These are phyloP conservation scores for Aspergillus amoenus DNA, from an alignment of 2,329 filamentous ascomycete species.

Conservation along the genomic window DNA sequence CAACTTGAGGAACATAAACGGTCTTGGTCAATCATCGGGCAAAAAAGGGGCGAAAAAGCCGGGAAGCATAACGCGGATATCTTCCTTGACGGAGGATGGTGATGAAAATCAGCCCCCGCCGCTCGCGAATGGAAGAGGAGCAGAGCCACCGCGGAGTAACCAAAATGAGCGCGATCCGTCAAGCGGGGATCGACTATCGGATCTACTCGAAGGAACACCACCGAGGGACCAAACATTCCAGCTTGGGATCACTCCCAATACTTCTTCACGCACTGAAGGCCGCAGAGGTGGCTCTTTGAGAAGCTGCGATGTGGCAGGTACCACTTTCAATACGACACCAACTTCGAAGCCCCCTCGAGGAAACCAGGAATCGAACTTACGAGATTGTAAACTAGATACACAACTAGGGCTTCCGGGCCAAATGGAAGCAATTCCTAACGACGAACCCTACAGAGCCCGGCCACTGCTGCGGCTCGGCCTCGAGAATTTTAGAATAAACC, in stretches of 20 bases:
- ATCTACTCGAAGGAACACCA: constrained; percentile 32
- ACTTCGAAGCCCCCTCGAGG: not conserved
- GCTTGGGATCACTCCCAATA: not conserved
- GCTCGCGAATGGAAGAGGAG: not conserved
- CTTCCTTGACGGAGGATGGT: constrained; percentile 52
- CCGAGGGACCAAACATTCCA: constrained; percentile 23
- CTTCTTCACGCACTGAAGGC: constrained; percentile 4
- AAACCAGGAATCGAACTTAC: not conserved
- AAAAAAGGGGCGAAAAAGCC: constrained; percentile 40
- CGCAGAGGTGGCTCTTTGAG: not conserved
- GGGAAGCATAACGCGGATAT: constrained; percentile 38
- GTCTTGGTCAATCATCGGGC: constrained; percentile 9
- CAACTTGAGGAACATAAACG: constrained; percentile 20
- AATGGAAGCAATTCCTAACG: constrained; percentile 23
- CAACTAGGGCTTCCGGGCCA: not conserved
- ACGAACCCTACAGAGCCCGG: constrained; percentile 56
- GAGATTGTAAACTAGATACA: not conserved
- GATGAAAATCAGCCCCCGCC: constrained; percentile 25
- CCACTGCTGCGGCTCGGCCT: constrained; percentile 59
- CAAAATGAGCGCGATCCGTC: not conserved
- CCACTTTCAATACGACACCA: not conserved
- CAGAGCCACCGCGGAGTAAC: not conserved
- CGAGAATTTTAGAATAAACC: constrained; percentile 81
- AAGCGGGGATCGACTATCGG: constrained; percentile 28
- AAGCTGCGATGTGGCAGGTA: not conserved